Conservation (phyloP, 148 eudicot genomes). For the Fagopyrum tataricum region DNA sequence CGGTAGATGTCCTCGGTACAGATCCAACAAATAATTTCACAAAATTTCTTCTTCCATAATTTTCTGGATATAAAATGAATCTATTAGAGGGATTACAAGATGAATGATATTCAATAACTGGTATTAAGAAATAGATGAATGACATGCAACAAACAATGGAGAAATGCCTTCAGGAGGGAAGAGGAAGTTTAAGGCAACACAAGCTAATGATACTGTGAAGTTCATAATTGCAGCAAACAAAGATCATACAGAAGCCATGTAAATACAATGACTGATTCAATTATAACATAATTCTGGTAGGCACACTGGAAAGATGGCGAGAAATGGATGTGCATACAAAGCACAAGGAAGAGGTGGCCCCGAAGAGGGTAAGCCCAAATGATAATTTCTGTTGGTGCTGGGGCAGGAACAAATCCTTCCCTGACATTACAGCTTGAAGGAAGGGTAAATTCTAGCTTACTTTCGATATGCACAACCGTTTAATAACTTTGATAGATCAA, state of each 20-base stretch:
- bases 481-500: background rate
- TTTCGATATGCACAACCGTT: background rate
- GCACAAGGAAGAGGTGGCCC: background rate
- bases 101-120: background rate
- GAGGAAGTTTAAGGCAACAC: background rate
- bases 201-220: background rate
- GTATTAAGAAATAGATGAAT: background rate
- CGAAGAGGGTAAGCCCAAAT: background rate
- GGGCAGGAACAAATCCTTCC: background rate
- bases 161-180: background rate
- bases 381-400: background rate
- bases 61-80: constrained; percentile 30
- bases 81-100: background rate
- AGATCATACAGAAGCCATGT: background rate
- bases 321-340: background rate
- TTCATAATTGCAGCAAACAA: background rate
- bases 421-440: background rate
- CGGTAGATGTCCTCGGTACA: constrained; percentile 79
- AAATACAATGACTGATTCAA: background rate
- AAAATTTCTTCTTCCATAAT: constrained; percentile 44
- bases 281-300: background rate
- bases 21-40: constrained; percentile 92
- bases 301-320: background rate
- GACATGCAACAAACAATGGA: background rate
- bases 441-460: background rate